These are phyloP conservation scores for Moesziomyces sp. DNA, from an alignment of 1,284 basidiomycete species.

Conservation along the genomic window DNA sequence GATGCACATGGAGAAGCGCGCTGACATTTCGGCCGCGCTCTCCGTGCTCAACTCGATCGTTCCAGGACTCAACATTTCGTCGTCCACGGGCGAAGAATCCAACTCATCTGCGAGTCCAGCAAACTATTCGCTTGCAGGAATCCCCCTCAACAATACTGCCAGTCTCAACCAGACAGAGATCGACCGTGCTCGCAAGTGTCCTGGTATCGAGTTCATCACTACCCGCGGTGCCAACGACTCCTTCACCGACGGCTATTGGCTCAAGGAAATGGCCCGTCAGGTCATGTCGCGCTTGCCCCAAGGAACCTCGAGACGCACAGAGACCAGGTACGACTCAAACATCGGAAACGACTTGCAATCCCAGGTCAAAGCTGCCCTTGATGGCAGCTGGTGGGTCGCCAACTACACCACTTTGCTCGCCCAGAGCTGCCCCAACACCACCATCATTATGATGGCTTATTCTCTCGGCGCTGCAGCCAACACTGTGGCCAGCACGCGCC, in stretches of 20 bases:
- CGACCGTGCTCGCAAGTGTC: conserved; percentile 20
- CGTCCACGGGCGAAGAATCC: conserved; percentile 1
- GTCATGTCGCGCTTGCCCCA: conserved; percentile 25
- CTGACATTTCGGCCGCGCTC: conserved; percentile 13
- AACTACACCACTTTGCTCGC: conserved; percentile 29
- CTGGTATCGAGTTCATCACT: conserved; percentile 29
- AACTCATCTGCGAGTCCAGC: conserved; percentile 3
- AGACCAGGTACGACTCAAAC: conserved; percentile 26
- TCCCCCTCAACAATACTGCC: conserved; percentile 29
- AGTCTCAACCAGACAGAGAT: conserved; percentile 28
- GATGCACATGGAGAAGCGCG: conserved; percentile 21
- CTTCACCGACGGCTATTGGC: conserved; percentile 23
- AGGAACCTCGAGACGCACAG: conserved; percentile 15
- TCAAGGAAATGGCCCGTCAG: conserved; percentile 30
- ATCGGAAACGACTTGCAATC: conserved; percentile 23
- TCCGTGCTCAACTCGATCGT: conserved; percentile 15
- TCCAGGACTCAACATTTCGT: conserved; percentile 25
- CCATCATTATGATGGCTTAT: conserved; percentile 37
- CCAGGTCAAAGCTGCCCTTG: conserved; percentile 16
- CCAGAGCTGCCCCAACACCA: conserved; percentile 30
- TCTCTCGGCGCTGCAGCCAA: conserved; percentile 28
- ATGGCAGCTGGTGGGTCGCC: conserved; percentile 25
- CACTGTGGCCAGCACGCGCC: conserved; percentile 17
- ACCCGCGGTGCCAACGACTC: conserved; percentile 34
- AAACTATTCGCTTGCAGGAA: conserved; percentile 23